Base-by-base conservation (phyloP, 352 stramenopile species). In the Globisporangium abappressorium region DNA sequence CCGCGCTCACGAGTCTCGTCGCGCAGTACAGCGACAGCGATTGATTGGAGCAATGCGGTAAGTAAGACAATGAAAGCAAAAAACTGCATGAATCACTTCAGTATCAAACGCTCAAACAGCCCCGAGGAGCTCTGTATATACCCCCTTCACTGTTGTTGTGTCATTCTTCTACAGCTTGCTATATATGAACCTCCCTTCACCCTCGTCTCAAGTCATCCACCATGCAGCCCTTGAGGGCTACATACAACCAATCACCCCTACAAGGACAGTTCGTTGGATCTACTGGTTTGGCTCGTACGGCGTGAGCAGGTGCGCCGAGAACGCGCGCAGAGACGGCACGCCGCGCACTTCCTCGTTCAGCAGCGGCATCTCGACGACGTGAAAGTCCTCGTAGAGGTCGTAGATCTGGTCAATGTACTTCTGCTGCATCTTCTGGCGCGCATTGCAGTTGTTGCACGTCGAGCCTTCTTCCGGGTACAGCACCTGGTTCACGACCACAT, bases 341-440 rank as follows among this genome's bases (percentile, higher is more conserved):
- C 97, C 97, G 58, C 97, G 90, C 73, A 99, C 98, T 81, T 99
- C 98, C 71, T 99, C 95, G 75, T 98, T 98, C 71, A 99, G 83
- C 60, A 99, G 82, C 26, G 98, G 98, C 96, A 99, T 99, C 70
- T 99, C 88, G 4, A 98, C 88, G n/a, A 99, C 97, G 81, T 99
- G 97, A 76, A 99, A 99, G 72, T 99, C 97, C 72, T 93, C 87
- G 81, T 99, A 99, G 43, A 99, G 80, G 82, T 99, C 97, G 80
- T 99, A 99, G 78, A 99, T 99, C 84, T 99, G 97, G 69, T 98
- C 96, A 72, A 99, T 99, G 85, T 99, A 99, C 82, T 99, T 99
- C 81, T 99, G 97, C 86, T 99, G 98, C 97, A 99, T 99, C 78
- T 97, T 94, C 71, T 99, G 98, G 72, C 98, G 91, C 20, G 97